Base-by-base conservation (phyloP, 1,139 yeast species). In the Taphrina communis region DNA sequence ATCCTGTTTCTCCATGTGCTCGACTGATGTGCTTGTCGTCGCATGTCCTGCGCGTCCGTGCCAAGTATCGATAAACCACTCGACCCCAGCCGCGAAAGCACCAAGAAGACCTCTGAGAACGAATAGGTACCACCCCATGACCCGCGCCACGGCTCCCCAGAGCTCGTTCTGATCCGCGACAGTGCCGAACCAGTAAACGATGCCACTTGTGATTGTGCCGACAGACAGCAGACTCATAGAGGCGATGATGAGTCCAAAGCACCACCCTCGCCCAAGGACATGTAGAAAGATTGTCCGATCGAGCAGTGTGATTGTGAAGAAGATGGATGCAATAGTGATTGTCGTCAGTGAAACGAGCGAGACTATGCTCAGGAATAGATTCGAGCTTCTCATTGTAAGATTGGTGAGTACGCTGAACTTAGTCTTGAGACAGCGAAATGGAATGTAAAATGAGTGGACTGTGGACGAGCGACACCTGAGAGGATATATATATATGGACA, bases 231-330 rank as follows among this genome's bases (percentile, higher is more conserved):
- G 58, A 38, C 42, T 36, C 35, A 53, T 7, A 2, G 58, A 11
- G 17, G 58, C 58, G 11, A 53, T 53, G 58, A 53, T 19, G 41
- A 53, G 58, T 6, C 58, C 58, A n/a, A 53, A 53, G 58, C 58
- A 53, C 58, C 58, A 53, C 6, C 25, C 21, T 31, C 58, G 58
- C 2, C 58, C 58, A 6, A 53, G 17, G 19, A 53, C 42, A 17
- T 35, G 42, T 1, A 53, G 25, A 19, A 53, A 53, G 17, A 35
- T 36, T 41, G 42, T 35, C 14, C 58, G 14, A n/a, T 53, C 58
- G 11, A 53, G 58, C 39, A 53, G 42, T 14, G 42, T 38, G 42
- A 38, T 7, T n/a, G 42, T 17, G 1, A 53, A 31, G 58, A 53
- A 53, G 58, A 17, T 17, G 21, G 42, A 35, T 6, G 58, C 5